Evolutionary conservation across 78 protist species (phyloP).

Genomic region (Carpediemonas membranifera): DNA sequence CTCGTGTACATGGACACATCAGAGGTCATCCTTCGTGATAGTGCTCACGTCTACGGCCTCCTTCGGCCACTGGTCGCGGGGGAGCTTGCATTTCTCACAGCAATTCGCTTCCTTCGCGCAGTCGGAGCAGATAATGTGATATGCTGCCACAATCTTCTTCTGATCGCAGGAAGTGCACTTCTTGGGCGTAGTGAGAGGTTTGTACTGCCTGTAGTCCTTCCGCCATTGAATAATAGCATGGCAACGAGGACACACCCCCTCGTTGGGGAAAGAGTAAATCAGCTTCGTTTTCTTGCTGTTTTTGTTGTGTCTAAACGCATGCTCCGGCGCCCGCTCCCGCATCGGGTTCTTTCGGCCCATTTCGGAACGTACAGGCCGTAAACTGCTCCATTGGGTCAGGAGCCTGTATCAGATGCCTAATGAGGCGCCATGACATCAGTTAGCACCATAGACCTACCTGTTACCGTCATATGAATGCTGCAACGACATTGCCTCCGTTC

Average conservation of each 20-base stretch:
- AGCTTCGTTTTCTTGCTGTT: constrained; percentile 37
- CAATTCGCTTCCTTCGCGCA: constrained; percentile 36
- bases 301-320: constrained; percentile 59
- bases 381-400: no score
- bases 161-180: constrained; percentile 28
- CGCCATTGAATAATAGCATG: constrained; percentile 63
- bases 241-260: constrained; percentile 55
- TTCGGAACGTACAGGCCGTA: no score
- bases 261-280: constrained; percentile 44
- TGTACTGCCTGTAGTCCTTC: constrained; percentile 60
- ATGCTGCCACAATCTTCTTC: constrained; percentile 9
- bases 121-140: constrained; percentile 26
- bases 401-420: no score
- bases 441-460: no score
- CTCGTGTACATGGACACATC: no score
- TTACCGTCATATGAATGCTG: no score
- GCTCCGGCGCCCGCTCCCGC: no score
- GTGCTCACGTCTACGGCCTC: no score
- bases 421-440: no score
- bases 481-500: no score
- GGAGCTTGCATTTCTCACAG: constrained; percentile 66
- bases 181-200: constrained; percentile 53
- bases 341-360: no score
- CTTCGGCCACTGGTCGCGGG: constrained; percentile 23
- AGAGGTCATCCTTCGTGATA: no score